phyloP scores from a whole-genome alignment of 1,139 yeast species.

The Taiozyma onychis region DNA sequence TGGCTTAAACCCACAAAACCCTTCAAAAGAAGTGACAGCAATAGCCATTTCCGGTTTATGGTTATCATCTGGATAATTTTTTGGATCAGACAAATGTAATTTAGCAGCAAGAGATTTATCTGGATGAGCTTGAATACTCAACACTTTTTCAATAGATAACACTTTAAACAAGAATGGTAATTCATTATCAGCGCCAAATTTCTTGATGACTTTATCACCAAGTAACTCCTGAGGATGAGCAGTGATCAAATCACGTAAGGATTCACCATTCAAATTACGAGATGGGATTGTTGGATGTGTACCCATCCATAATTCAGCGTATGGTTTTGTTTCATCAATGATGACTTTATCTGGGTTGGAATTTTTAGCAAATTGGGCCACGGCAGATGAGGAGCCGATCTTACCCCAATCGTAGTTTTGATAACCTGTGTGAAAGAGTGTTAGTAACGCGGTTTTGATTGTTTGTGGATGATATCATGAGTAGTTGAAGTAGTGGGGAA shows the following conservation, averaged over 20 bases:
- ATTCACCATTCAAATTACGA: conserved; percentile 46
- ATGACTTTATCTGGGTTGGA: conserved; percentile 53
- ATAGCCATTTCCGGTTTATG: conserved; percentile 99
- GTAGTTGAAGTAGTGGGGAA: no score
- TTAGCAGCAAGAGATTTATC: conserved; percentile 78
- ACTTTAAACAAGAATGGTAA: conserved; percentile 93
- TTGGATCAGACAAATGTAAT: conserved; percentile 78
- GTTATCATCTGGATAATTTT: conserved; percentile 94
- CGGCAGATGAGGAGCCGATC: conserved; percentile 76
- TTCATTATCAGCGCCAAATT: conserved; percentile 66
- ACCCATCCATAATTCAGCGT: conserved; percentile 98
- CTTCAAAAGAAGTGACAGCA: conserved; percentile 93
- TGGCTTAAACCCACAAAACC: conserved; percentile 97
- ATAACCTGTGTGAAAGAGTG: conserved; percentile 34
- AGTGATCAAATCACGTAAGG: conserved; percentile 61
- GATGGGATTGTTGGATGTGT: conserved; percentile 94
- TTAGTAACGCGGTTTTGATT: no score
- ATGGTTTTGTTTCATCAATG: conserved; percentile 71
- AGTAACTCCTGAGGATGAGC: conserved; percentile 54
- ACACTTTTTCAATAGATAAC: conserved; percentile 83
- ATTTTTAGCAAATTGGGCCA: conserved; percentile 76
- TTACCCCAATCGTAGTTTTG: conserved; percentile 88
- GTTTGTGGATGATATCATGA: no score
- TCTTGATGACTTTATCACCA: conserved; percentile 50
- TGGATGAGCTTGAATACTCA: conserved; percentile 97